Evolutionary conservation across 352 stramenopile species (phyloP).

Genomic region (Phytophthora ohioensis): DNA sequence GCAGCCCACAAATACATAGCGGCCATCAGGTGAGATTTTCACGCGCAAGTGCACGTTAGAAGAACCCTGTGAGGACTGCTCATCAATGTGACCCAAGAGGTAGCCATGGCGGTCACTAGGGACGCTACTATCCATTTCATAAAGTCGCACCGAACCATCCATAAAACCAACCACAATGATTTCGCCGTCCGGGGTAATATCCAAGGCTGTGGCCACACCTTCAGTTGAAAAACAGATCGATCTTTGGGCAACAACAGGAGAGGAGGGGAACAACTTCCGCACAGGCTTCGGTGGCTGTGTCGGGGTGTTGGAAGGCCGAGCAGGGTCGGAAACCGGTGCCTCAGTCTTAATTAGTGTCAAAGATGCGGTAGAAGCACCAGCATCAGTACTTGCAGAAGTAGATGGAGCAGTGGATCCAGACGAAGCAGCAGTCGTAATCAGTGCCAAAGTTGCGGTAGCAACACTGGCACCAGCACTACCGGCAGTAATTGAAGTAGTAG

Average conservation of each 20-base stretch:
- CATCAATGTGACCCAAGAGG: conserved; percentile 82
- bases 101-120: conserved; percentile 85
- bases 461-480: not conserved
- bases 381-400: not conserved
- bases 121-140: conserved; percentile 88
- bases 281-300: conserved; percentile 51
- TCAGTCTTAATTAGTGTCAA: not conserved
- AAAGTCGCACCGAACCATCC: conserved; percentile 80
- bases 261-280: conserved; percentile 58
- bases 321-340: not conserved
- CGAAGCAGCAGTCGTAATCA: not conserved
- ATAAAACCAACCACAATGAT: conserved; percentile 86
- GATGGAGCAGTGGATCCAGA: not conserved
- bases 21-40: conserved; percentile 81
- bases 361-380: not conserved
- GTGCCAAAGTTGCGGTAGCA: not conserved
- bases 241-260: conserved; percentile 59
- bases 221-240: conserved; percentile 87
- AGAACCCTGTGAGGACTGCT: conserved; percentile 68
- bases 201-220: conserved; percentile 73
- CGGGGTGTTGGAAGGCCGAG: conserved; percentile 11
- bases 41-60: conserved; percentile 65
- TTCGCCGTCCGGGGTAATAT: conserved; percentile 81
- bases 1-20: conserved; percentile 86
- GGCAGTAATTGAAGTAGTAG: conserved; percentile 1